phyloP scores from a whole-genome alignment of 345 rosid genomes.

The Litchi chinensis region DNA sequence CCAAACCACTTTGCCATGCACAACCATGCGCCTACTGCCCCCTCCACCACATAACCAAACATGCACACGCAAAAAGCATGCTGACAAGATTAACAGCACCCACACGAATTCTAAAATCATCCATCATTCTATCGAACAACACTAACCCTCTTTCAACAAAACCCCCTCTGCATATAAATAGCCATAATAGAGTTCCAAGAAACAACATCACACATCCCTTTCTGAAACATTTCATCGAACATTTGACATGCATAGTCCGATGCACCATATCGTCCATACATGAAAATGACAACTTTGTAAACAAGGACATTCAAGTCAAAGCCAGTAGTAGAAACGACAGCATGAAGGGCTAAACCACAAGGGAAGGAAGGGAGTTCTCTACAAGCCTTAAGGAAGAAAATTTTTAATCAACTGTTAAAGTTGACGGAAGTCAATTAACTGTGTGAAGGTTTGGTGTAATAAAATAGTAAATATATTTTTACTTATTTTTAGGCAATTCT shows the following conservation, averaged over 20 bases:
- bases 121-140: conserved; percentile 58
- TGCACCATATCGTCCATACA: conserved; percentile 65
- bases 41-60: conserved; percentile 33
- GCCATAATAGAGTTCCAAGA: conserved; percentile 80
- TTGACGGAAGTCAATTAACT: too few species aligned
- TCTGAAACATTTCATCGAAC: conserved; percentile 66
- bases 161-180: conserved; percentile 51
- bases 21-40: conserved; percentile 67
- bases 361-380: conserved; percentile 50
- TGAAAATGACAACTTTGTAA: conserved; percentile 57
- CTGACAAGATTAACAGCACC: conserved; percentile 73
- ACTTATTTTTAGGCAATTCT: too few species aligned
- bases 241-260: conserved; percentile 53
- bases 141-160: conserved; percentile 40
- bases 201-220: conserved; percentile 58
- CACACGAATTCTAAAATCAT: conserved; percentile 35
- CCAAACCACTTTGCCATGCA: conserved; percentile 49
- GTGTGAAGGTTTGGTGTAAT: too few species aligned
- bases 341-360: conserved; percentile 60
- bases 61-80: conserved; percentile 68
- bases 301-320: conserved; percentile 68
- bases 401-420: too few species aligned
- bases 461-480: too few species aligned
- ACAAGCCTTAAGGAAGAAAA: conserved; percentile 78
- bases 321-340: conserved; percentile 40